Percentiles rank a stretch among this genome's conserved stretches.
Evolutionary conservation across 345 rosid genomes (phyloP).

Genomic region (Salix viminalis): DNA sequence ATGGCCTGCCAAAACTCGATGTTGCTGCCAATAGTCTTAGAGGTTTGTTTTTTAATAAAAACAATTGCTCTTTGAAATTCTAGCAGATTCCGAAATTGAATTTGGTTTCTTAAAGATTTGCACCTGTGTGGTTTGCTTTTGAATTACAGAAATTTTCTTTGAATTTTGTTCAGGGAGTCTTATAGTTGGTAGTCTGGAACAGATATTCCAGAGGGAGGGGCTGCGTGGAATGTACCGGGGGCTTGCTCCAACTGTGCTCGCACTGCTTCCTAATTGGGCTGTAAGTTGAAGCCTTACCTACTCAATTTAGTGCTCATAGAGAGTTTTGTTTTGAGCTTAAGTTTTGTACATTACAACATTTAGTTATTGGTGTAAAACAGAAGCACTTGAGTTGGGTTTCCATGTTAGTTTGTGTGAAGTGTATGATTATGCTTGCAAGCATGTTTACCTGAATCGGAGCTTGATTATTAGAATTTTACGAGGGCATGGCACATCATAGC

Average conservation of each 20-base stretch:
- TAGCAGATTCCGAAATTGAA: not conserved
- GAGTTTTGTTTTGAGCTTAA: not conserved
- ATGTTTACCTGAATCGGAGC: not conserved
- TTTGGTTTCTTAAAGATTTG: not conserved
- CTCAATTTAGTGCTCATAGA: not conserved
- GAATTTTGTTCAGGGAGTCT: constrained; percentile 53
- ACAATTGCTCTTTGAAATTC: not conserved
- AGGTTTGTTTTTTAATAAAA: constrained; percentile 28
- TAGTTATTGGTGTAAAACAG: not conserved
- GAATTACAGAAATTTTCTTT: not conserved
- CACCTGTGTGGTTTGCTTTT: not conserved
- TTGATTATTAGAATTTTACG: not conserved
- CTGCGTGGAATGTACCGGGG: constrained; percentile 79
- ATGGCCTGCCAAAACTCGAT: constrained; percentile 55
- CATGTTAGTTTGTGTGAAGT: not conserved
- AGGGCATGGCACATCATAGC: not conserved
- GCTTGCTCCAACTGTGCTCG: constrained; percentile 68
- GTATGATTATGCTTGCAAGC: not conserved
- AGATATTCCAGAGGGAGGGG: constrained; percentile 67
- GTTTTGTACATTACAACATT: not conserved
- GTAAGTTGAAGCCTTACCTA: constrained; percentile 28
- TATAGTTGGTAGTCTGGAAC: constrained; percentile 72
- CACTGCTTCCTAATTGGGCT: constrained; percentile 89
- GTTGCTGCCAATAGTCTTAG: constrained; percentile 28
- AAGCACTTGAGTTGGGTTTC: not conserved